Base-by-base conservation (phyloP, 129 eudicot genomes). In the Flaveria trinervia region DNA sequence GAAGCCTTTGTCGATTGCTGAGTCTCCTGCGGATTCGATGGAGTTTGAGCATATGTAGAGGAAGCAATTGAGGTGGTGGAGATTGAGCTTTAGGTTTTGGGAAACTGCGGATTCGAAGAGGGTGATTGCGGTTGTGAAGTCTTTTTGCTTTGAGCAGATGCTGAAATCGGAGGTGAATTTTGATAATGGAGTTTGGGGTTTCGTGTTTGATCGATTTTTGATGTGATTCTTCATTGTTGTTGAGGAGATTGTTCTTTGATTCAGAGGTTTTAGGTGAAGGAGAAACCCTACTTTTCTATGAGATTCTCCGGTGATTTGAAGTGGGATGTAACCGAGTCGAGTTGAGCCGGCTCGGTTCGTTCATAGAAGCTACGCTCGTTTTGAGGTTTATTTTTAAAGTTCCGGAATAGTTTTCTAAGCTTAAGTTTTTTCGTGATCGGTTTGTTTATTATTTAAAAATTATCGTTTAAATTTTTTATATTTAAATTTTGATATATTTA, bases 31-130 rank as follows among this genome's bases (percentile, higher is more conserved):
- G 1, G 81, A 56, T 30, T 85, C 84, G 11, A 76, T 23, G 22
- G 85, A 65, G 52, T 85, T 81, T 61, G 95, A 83, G 72, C 92
- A 90, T 46, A 92, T 85, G 82, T 92, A 87, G 49, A 92, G 90
- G 72, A 92, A 75, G 69, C 90, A 71, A 54, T 92, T 92, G 68
- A 84, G 78, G 64, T 92, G 92, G 72, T 81, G 77, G 51, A 77
- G 85, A 55, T 77, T 86, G 33, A 90, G 88, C 33, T 74, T 83
- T 52, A 90, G 73, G 56, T 84, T 86, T 33, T 78, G 71, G 44
- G 93, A 56, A 22, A 76, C 50, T 57, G 96, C 86, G 51, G 83
- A 88, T 20, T 86, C 86, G 78, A 83, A 93, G 61, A 93, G 86
- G 49, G 86, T 52, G 25, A 86, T 73, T 79, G 96, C 92, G 17